Base-by-base conservation (phyloP, 805 yeast genomes). In the Barnettozyma sp. region DNA sequence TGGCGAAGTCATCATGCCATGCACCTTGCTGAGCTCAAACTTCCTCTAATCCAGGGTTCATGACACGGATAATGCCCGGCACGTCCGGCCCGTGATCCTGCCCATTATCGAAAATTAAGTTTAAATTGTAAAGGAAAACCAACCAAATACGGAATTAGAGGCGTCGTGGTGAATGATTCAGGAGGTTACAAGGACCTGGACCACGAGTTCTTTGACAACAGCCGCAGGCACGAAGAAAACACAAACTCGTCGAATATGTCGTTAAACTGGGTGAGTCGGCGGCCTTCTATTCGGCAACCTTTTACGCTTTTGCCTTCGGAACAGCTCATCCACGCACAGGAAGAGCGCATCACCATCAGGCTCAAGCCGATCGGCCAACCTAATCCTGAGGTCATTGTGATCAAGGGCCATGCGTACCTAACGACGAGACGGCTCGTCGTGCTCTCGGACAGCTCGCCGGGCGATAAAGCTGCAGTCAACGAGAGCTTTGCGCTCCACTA, bases 371-470 rank as follows among this genome's bases (percentile, higher is more conserved):
- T 46, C 4, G 49, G 50, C 4, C 53, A 49, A 19, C 39, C 35
- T 6, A 48, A 45, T 8, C 46, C 54, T 6, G 54, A 53, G 26
- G 39, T 46, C 4, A 41, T 47, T 4, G 35, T 29, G 12, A 19
- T 49, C 2, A 46, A 45, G 20, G 77, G 76, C 1, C 54, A 49
- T 31, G 30, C 66, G 1, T 68, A 58, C 42, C 45, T 71, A 17
- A 70, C 76, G 0, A 64, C 60, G 20, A 57, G 58, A 29, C 40
- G 76, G 30, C 27, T 72, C 0, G 60, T 70, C 7, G 60, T 56
- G 33, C 48, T 70, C 4, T 56, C 40, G 2, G 42, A 40, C 11
- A 13, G 24, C 6, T 22, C 26, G 4, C 11, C 26, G 5, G 15
- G 26, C 16, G 20, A 26, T 4, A 18, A 20, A 2, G 23, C 30